These are phyloP conservation scores for Brasilioporus rufonigricans DNA, from an alignment of 768 basidiomycete genomes.

Conservation along the genomic window DNA sequence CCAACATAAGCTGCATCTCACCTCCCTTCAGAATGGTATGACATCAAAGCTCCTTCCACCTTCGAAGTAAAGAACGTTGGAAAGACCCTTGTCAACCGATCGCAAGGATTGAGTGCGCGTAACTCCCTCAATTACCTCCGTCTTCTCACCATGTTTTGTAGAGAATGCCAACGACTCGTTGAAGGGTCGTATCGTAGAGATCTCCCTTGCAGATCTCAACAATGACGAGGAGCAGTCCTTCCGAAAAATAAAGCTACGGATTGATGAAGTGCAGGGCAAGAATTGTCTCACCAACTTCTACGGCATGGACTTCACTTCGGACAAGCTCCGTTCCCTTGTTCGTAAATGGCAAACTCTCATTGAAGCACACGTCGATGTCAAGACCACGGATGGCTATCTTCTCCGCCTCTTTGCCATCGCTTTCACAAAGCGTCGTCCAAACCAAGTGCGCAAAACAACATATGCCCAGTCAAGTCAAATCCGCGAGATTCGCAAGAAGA, in stretches of 20 bases:
- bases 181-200: slow-evolving; percentile 94
- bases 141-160: slow-evolving; percentile 31
- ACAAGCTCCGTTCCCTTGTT: slow-evolving; percentile 99
- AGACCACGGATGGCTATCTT: slow-evolving; percentile 99
- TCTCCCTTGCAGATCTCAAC: slow-evolving; percentile 96
- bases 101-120: slow-evolving; percentile 92
- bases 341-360: slow-evolving; percentile 99
- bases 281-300: slow-evolving; percentile 99
- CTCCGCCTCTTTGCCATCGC: slow-evolving; percentile 98
- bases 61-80: slow-evolving; percentile 97
- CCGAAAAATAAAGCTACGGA: slow-evolving; percentile 98
- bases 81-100: slow-evolving; percentile 98
- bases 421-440: slow-evolving; percentile 95
- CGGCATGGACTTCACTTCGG: slow-evolving; percentile 99
- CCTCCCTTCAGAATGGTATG: slow-evolving; percentile 85
- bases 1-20: neutral
- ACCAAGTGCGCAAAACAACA: slow-evolving; percentile 98
- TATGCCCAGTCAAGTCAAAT: slow-evolving; percentile 96
- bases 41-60: slow-evolving; percentile 97
- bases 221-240: slow-evolving; percentile 99
- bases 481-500: slow-evolving; percentile 97
- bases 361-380: slow-evolving; percentile 98
- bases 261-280: slow-evolving; percentile 97
- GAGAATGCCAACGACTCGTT: slow-evolving; percentile 99
- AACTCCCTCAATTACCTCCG: neutral